Evolutionary conservation across 345 rosid species (phyloP), one percentile per base, ranked within the genome.

Genomic region (Citrus unshiu): DNA sequence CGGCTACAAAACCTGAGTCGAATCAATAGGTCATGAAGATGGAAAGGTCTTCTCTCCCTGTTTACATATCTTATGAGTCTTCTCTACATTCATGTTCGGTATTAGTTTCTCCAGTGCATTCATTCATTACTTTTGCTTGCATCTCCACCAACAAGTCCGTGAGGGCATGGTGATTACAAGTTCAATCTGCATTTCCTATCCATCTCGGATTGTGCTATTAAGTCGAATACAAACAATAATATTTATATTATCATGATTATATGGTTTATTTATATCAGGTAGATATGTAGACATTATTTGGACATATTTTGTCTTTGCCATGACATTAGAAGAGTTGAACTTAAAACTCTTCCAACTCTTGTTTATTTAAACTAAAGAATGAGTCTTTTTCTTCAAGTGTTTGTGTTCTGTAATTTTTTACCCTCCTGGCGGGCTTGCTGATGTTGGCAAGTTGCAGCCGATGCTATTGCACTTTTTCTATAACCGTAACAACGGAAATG

Each of bases 1-100:
- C 87, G 57, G 46, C 62, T n/a, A 32, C 91, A 68, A 92, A 90
- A 74, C 73, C 92, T 2, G 97, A 93, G 72, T 84, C 90, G 3
- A 86, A 82, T 74, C 87, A 89, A 66, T 91, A 93, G 89, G 76
- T 56, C 57, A 51, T 22, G 68, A 49, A 56, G 43, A 60, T 34
- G 62, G 56, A 65, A 34, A 65, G 77, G 70, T 70, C 49, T 35
- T 40, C 57, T 30, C 6, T 77, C 54, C 58, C 22, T 61, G 3
- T 39, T 39, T 35, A 74, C 58, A 19, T 40, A 7, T 58, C 67
- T 62, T 37, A 24, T 0, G n/a, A 34, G 34, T n/a, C 40, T 68
- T 64, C 27, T 24, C 39, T 57, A 37, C 72, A 25, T 16, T 79
- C 25, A 34, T 75, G 73, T 84, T 78, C 43, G 10, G 56, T 59